A percentile compares a stretch with the other conserved stretches of the same genome.
Evolutionary conservation across 495 filamentous ascomycete species (phyloP).

Genomic region (Hyaloscypha finlandica): DNA sequence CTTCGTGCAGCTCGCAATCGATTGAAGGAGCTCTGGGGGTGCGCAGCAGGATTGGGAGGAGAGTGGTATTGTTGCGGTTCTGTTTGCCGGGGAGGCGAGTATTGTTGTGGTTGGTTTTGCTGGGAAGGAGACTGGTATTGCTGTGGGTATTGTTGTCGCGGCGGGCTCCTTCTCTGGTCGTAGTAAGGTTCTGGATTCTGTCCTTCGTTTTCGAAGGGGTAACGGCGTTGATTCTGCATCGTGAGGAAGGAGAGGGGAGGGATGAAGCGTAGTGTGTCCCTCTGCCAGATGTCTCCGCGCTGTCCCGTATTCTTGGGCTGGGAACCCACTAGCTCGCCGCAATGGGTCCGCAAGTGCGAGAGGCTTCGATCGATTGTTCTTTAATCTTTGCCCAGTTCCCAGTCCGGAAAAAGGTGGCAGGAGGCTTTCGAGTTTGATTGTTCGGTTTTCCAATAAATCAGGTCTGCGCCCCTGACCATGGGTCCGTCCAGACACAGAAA

Average conservation of each 20-base stretch:
- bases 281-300: neutral
- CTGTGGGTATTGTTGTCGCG: neutral
- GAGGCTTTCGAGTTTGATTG: neutral
- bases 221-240: constrained; percentile 7
- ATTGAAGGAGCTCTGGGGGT: constrained; percentile 46
- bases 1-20: constrained; percentile 41
- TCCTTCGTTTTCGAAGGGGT: constrained; percentile 19
- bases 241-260: constrained; percentile 8
- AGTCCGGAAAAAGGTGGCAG: neutral
- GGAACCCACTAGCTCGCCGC: neutral
- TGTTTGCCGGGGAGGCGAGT: constrained; percentile 28
- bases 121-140: constrained; percentile 14
- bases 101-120: constrained; percentile 11
- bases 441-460: neutral
- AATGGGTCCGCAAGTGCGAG: neutral
- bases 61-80: constrained; percentile 33
- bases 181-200: constrained; percentile 12
- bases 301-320: constrained; percentile 8
- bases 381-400: neutral
- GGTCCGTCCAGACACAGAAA: neutral
- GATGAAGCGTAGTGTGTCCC: constrained; percentile 7
- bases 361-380: neutral
- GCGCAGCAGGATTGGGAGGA: constrained; percentile 37
- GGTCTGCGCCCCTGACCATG: neutral
- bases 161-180: constrained; percentile 10